Percentiles rank a stretch among this genome's conserved stretches.
These are phyloP conservation scores for Xylariaceae sp. DNA, from an alignment of 2,329 filamentous ascomycete species.

Conservation along the genomic window DNA sequence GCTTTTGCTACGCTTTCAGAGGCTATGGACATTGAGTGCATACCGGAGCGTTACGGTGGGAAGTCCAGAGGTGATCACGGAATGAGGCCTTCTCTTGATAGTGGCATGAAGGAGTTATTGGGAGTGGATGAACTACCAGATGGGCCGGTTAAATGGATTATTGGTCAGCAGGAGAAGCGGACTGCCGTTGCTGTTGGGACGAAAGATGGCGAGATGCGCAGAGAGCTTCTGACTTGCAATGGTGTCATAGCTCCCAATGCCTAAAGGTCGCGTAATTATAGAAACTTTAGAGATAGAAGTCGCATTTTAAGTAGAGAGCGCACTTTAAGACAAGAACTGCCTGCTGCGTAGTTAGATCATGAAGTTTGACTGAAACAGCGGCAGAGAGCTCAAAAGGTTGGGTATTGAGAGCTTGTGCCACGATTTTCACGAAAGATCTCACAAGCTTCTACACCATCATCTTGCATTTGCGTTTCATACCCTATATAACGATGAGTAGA, in stretches of 20 bases:
- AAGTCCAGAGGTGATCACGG: constrained; percentile 14
- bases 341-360: too few relatives aligned
- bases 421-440: too few relatives aligned
- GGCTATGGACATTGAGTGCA: constrained; percentile 19
- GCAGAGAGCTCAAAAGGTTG: too few relatives aligned
- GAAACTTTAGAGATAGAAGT: background rate
- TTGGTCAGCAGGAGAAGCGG: constrained; percentile 8
- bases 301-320: too few relatives aligned
- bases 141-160: constrained; percentile 21
- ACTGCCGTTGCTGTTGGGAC: constrained; percentile 21
- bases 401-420: too few relatives aligned
- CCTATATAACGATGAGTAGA: too few relatives aligned
- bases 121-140: constrained; percentile 17
- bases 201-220: constrained; percentile 6
- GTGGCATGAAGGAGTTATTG: constrained; percentile 5
- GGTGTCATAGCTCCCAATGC: constrained; percentile 1
- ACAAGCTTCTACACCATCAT: too few relatives aligned
- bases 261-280: background rate
- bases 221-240: background rate
- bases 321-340: too few relatives aligned
- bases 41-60: constrained; percentile 22
- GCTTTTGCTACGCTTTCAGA: constrained; percentile 11
- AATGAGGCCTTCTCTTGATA: background rate
- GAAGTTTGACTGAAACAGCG: too few relatives aligned
- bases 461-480: too few relatives aligned